Percentiles rank a stretch among this genome's conserved stretches.
These are phyloP conservation scores for Colletotrichum tabaci DNA, from an alignment of 2,329 filamentous ascomycete genomes.

Conservation along the genomic window DNA sequence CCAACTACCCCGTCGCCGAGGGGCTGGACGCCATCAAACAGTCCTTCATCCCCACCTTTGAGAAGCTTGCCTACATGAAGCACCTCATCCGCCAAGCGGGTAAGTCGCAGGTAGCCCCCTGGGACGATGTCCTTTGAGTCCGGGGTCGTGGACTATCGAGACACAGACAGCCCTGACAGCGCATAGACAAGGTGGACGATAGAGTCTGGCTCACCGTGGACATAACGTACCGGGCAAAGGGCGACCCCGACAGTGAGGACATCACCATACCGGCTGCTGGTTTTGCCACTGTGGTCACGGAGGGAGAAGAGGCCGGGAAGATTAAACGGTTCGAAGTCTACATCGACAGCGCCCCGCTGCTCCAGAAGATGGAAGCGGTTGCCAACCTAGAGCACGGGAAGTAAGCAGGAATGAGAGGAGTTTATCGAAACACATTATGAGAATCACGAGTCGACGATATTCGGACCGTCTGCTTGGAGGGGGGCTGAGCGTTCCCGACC, in stretches of 20 bases:
- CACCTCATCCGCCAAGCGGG: conserved; percentile 8
- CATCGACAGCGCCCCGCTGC: conserved; percentile 2
- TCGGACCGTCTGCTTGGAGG: too few species aligned
- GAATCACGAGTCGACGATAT: too few species aligned
- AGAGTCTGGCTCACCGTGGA: conserved; percentile 8
- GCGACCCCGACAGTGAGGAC: background rate
- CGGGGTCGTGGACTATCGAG: background rate
- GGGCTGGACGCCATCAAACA: conserved; percentile 18
- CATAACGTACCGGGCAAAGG: conserved; percentile 19
- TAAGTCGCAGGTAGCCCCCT: background rate
- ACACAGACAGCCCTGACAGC: background rate
- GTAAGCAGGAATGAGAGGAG: too few species aligned
- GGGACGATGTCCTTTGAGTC: background rate
- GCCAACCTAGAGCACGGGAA: background rate
- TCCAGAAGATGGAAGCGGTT: conserved; percentile 10
- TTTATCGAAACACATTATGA: too few species aligned
- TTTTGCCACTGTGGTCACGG: background rate
- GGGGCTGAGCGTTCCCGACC: too few species aligned
- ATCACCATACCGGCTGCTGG: conserved; percentile 18
- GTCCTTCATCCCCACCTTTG: background rate
- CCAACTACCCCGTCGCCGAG: background rate
- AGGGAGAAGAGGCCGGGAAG: conserved; percentile 22
- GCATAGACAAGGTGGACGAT: conserved; percentile 15
- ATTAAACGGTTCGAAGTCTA: conserved; percentile 19
- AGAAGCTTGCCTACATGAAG: conserved; percentile 23